Base-by-base conservation (phyloP, 1,284 basidiomycete species). In the Rhodotorula mucilaginosa region DNA sequence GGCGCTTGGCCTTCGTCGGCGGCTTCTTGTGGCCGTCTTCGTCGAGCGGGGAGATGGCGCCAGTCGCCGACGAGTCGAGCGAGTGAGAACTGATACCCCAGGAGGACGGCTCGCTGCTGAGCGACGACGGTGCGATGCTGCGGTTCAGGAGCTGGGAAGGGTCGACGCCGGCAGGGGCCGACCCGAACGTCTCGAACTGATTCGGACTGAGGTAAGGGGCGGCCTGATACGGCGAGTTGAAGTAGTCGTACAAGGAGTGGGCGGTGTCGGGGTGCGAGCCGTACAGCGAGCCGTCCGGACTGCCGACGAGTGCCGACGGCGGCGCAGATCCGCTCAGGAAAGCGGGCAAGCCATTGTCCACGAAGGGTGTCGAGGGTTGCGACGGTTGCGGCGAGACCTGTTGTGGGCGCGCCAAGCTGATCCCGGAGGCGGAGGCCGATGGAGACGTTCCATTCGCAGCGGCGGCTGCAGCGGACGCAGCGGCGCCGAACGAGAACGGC, bases 171-270 rank as follows among this genome's bases (percentile, higher is more conserved):
- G 69, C 71, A 47, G 71, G 67, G 12, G 69, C 71, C 19, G 71
- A 73, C 5, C 68, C 72, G 23, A 64, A 66, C 19, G 48, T 39
- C 18, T 65, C 65, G 61, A 66, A 39, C 5, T 69, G 61, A 34
- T 54, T 18, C 13, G 54, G 44, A 3, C 59, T 23, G 19, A 66
- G 66, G 68, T 67, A 74, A 0, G 74, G 73, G 18, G 70, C 69
- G 8, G 57, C 31, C 59, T 56, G 64, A 58, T 49, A 67, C 5
- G 72, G 61, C 4, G 61, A 58, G 44, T 67, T 52, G 64, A 74
- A 76, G 63, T 76, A 76, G 70, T 76, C 74, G 68, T 69, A 74
- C 51, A 74, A 57, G 39, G 65, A 65, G 34, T 65, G 67, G 1
- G 62, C 51, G n/a, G 65, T 64, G 52, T 70, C 68, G 52, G 44